Percentiles rank a stretch among this genome's conserved stretches.
Conservation (phyloP, 345 rosid species). For the Linum usitatissimum region DNA sequence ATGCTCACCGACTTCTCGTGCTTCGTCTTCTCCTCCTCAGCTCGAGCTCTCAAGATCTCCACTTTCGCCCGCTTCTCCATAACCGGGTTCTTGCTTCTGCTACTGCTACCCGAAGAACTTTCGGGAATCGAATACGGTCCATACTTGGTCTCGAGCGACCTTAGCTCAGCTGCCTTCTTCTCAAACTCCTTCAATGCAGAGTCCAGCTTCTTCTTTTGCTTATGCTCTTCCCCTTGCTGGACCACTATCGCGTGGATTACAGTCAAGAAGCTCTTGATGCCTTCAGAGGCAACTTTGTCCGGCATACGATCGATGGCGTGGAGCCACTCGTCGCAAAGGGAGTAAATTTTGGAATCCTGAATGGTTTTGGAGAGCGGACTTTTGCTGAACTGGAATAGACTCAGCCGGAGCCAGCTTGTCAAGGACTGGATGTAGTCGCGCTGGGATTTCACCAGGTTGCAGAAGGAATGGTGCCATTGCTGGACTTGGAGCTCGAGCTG, state of each 20-base stretch:
- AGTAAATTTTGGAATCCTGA: slow-evolving; percentile 68
- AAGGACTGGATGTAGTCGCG: slow-evolving; percentile 79
- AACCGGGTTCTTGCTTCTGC: slow-evolving; percentile 43
- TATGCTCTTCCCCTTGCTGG: slow-evolving; percentile 76
- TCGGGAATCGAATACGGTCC: slow-evolving; percentile 54
- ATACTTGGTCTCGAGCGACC: slow-evolving; percentile 61
- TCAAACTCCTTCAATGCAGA: slow-evolving; percentile 52
- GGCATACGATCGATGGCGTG: slow-evolving; percentile 76
- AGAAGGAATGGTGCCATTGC: slow-evolving; percentile 89
- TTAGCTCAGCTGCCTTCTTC: slow-evolving; percentile 53
- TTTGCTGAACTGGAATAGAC: slow-evolving; percentile 81
- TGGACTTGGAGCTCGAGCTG: slow-evolving; percentile 88
- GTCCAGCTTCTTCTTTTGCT: slow-evolving; percentile 77
- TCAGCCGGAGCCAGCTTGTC: slow-evolving; percentile 86
- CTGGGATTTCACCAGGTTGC: slow-evolving; percentile 66
- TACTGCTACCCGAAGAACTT: slow-evolving; percentile 10
- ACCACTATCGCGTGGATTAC: slow-evolving; percentile 78
- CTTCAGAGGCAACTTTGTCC: slow-evolving; percentile 96
- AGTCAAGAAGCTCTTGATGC: slow-evolving; percentile 70
- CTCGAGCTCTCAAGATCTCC: slow-evolving; percentile 48
- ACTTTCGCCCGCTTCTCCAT: slow-evolving; percentile 56
- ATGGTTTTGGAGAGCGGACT: slow-evolving; percentile 33
- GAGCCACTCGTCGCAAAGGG: slow-evolving; percentile 84
- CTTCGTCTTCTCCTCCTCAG: slow-evolving; percentile 76
- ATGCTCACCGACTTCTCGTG: slow-evolving; percentile 64